Evolutionary conservation across 176 grass and related monocot species (phyloP).

Genomic region (Thalia dealbata): DNA sequence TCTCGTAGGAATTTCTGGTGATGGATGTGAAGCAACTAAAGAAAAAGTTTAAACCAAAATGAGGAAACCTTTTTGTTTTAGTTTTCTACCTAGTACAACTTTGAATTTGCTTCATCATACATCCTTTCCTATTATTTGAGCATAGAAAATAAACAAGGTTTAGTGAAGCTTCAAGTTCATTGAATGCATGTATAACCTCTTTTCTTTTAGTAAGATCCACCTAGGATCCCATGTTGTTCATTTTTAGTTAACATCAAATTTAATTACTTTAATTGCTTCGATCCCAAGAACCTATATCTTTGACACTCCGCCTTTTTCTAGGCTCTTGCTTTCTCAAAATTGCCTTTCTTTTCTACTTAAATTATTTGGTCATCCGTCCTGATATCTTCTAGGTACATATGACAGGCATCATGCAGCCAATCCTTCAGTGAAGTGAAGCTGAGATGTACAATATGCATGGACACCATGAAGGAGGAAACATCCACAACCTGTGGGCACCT

Average conservation of each 20-base stretch:
- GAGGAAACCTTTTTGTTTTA: background rate
- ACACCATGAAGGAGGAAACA: slow-evolving; percentile 12
- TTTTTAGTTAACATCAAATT: no score
- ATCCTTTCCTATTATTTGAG: background rate
- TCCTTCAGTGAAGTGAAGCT: slow-evolving; percentile 6
- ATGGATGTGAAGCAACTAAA: background rate
- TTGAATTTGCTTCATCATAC: no score
- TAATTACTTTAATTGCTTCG: background rate
- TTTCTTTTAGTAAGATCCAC: no score
- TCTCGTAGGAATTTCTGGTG: background rate
- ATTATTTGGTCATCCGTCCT: background rate
- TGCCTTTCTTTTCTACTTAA: background rate
- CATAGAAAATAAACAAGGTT: background rate
- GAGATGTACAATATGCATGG: slow-evolving; percentile 19
- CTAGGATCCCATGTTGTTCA: no score
- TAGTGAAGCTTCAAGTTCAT: background rate
- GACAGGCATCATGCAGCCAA: slow-evolving; percentile 9
- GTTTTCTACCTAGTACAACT: background rate
- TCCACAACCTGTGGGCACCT: slow-evolving; percentile 12
- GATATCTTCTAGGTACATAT: background rate
- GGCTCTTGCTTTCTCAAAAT: background rate
- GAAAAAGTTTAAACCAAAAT: background rate
- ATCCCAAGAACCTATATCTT: background rate
- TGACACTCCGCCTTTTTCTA: background rate
- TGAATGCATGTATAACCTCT: no score